A percentile compares a stretch with the other conserved stretches of the same genome.
These are phyloP conservation scores for Ascochyta lentis DNA, from an alignment of 2,329 filamentous ascomycete species.

Conservation along the genomic window DNA sequence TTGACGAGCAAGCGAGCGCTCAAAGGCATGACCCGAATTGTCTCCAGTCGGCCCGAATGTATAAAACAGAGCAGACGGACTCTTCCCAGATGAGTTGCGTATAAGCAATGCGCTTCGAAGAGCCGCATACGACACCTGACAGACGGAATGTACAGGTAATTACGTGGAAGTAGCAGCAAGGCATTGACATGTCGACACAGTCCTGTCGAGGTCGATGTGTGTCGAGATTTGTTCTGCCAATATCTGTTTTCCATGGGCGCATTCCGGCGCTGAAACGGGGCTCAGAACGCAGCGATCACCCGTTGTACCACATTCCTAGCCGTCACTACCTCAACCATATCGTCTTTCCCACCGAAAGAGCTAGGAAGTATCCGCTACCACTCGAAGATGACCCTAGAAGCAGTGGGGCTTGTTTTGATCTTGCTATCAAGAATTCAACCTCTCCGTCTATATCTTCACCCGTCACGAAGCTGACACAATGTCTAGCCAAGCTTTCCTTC, in stretches of 20 bases:
- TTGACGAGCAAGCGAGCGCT: background rate
- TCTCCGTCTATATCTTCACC: slow-evolving; percentile 13
- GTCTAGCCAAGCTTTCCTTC: slow-evolving; percentile 20
- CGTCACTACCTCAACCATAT: slow-evolving; percentile 2
- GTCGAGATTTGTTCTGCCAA: background rate
- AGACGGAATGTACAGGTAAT: slow-evolving; percentile 9
- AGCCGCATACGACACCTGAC: slow-evolving; percentile 7
- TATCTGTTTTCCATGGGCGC: background rate
- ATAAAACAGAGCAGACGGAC: background rate
- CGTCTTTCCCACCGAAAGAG: background rate
- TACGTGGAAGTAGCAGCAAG: slow-evolving; percentile 9
- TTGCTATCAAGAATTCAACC: slow-evolving; percentile 13
- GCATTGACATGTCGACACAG: background rate
- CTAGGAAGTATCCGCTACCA: background rate
- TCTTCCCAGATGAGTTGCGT: background rate
- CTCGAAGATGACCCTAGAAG: background rate
- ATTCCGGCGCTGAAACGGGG: slow-evolving; percentile 13
- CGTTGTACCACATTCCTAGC: slow-evolving; percentile 14
- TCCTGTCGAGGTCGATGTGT: background rate
- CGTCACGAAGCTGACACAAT: slow-evolving; percentile 13
- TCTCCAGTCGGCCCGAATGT: background rate
- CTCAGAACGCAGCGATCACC: slow-evolving; percentile 9
- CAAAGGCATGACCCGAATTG: background rate
- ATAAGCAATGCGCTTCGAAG: background rate
- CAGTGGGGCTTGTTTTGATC: slow-evolving; percentile 16